Evolutionary conservation across 345 rosid genomes (phyloP).

Genomic region (Rhodomyrtus tomentosa): DNA sequence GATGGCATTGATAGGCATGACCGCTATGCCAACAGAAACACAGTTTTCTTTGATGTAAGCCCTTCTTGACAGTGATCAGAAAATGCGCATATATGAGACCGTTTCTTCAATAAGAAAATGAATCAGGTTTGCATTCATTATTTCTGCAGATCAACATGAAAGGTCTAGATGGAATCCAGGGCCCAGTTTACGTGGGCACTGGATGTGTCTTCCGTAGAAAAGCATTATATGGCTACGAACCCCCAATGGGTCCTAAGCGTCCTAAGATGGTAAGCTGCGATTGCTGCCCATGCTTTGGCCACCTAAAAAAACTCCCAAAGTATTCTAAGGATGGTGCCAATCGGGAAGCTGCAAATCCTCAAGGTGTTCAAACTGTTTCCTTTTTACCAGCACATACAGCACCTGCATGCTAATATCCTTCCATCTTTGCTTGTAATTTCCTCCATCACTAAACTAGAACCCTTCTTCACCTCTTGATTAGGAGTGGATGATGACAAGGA

Average conservation of each 20-base stretch:
- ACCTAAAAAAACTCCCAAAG: slow-evolving; percentile 56
- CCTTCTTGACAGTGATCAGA: neutral
- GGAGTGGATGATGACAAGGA: slow-evolving; percentile 70
- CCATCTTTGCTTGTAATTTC: neutral
- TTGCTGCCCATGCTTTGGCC: slow-evolving; percentile 95
- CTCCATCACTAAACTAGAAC: neutral
- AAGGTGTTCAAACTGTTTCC: slow-evolving; percentile 26
- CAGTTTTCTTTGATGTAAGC: slow-evolving; percentile 86
- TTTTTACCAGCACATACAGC: neutral
- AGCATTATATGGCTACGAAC: slow-evolving; percentile 92
- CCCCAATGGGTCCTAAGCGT: slow-evolving; percentile 82
- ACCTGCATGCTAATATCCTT: neutral
- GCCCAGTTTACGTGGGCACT: slow-evolving; percentile 95
- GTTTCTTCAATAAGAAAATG: neutral
- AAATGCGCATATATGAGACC: neutral
- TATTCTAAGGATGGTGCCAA: slow-evolving; percentile 28
- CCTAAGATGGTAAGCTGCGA: slow-evolving; percentile 96
- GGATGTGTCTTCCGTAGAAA: slow-evolving; percentile 93
- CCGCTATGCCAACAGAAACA: slow-evolving; percentile 88
- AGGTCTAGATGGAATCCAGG: slow-evolving; percentile 86
- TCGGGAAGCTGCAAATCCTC: slow-evolving; percentile 40
- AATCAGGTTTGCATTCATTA: neutral
- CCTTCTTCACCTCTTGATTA: neutral
- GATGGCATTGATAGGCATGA: slow-evolving; percentile 79
- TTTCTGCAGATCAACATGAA: slow-evolving; percentile 59